Evolutionary conservation across 148 eudicot species (phyloP), one percentile per base, ranked within the genome.

Genomic region (Cornus kousa): DNA sequence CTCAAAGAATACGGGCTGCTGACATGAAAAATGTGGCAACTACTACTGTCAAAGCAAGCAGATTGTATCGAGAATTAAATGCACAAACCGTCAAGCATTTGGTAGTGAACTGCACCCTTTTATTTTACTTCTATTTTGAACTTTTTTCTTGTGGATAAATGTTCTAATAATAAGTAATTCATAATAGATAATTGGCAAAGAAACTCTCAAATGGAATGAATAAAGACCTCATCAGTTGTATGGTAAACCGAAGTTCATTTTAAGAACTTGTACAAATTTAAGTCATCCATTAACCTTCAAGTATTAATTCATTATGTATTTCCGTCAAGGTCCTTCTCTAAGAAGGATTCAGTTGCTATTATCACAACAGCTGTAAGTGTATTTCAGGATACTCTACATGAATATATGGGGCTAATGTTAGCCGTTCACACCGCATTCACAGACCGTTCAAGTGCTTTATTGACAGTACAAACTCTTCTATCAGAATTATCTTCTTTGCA

Each of bases 401-500:
- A 92, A 72, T 86, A 96, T 82, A 84, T 96, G 82, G 98, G 93
- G 69, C 79, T 88, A 78, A 87, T 91, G 89, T 84, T 94, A 78
- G 94, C 95, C 65, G 95, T 87, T 53, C 91, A 88, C 70, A 83
- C 84, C 88, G 99, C 98, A 76, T 91, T 90, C 83, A 79, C 95
- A 60, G 99, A 96, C 80, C 96, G 98, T 28, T 88, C 98, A 71
- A 94, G 88, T 89, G 98, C 98, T 68, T 88, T 96, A 79, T 82
- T 93, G 93, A 96, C 97, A 5, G 97, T 91, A 67, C 99, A 96
- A 78, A 96, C 97, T 75, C 98, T 96, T 85, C 67, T 88, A 67
- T 90, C 98, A 60, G 99, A 96, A 22, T 78, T 92, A 48, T 87
- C 93, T 83, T 82, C 95, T 32, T 82, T 94, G 84, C 89, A 90